phyloP scores from a whole-genome alignment of 495 filamentous ascomycete genomes.

The Xylaria flabelliformis region DNA sequence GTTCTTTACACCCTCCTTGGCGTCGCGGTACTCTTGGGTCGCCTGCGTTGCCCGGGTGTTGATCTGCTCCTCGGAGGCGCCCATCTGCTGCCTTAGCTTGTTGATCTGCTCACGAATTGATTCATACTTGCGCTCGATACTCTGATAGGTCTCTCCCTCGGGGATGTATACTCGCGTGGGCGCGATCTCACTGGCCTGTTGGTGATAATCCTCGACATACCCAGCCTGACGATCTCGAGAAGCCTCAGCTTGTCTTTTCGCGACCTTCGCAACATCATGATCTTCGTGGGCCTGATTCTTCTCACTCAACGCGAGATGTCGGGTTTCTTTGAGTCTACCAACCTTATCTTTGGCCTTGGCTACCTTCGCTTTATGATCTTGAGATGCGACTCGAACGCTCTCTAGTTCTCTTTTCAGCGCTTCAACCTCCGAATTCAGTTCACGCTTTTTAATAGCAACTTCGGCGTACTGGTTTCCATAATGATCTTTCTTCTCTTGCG shows the following conservation, averaged over 20 bases:
- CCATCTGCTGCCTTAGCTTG: constrained; percentile 57
- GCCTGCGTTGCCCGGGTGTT: constrained; percentile 48
- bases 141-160: constrained; percentile 67
- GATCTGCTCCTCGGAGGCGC: constrained; percentile 73
- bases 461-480: constrained; percentile 51
- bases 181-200: constrained; percentile 63
- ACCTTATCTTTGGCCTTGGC: constrained; percentile 66
- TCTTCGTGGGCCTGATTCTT: constrained; percentile 69
- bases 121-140: constrained; percentile 68
- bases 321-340: constrained; percentile 54
- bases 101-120: constrained; percentile 64
- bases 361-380: constrained; percentile 55
- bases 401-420: constrained; percentile 35
- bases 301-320: constrained; percentile 60
- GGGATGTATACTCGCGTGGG: constrained; percentile 67
- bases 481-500: constrained; percentile 41
- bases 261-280: constrained; percentile 56
- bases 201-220: constrained; percentile 60
- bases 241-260: constrained; percentile 52
- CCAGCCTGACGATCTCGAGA: constrained; percentile 55
- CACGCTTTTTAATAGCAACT: constrained; percentile 43
- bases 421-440: constrained; percentile 46
- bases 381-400: constrained; percentile 44
- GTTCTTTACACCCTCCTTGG: constrained; percentile 46
- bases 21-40: constrained; percentile 46